These are phyloP conservation scores for Arthrobotrys iridis DNA, from an alignment of 2,329 filamentous ascomycete genomes.

Conservation along the genomic window DNA sequence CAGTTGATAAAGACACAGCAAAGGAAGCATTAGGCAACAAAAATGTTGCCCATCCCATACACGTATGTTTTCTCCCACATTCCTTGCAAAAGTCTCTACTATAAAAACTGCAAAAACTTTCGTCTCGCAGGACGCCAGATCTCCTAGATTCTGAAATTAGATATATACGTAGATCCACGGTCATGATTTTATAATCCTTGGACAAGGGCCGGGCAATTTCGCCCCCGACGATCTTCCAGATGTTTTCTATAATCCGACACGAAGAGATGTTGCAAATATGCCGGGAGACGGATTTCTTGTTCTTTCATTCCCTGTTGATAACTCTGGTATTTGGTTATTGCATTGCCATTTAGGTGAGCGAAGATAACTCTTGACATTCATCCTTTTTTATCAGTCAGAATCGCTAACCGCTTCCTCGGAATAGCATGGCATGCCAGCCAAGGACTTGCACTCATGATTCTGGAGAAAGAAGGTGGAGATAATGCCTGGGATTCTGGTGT, in stretches of 20 bases:
- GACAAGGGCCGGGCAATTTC: conserved; percentile 7
- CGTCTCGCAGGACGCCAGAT: too few relatives aligned
- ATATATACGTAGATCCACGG: conserved; percentile 19
- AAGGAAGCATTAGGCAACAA: too few relatives aligned
- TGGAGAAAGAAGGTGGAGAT: background rate
- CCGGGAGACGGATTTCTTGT: conserved; percentile 64
- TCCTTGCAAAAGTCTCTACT: too few relatives aligned
- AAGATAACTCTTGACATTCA: too few relatives aligned
- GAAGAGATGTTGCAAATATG: conserved; percentile 67
- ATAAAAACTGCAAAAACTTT: too few relatives aligned
- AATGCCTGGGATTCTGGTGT: too few relatives aligned
- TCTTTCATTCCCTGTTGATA: conserved; percentile 65
- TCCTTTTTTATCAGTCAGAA: background rate
- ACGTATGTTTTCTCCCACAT: background rate
- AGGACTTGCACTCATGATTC: conserved; percentile 64
- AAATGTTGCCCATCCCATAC: conserved; percentile 29
- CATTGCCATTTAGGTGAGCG: conserved; percentile 60
- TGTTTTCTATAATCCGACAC: conserved; percentile 63
- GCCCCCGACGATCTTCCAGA: background rate
- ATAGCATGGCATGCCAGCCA: conserved; percentile 67
- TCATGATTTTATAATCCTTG: conserved; percentile 20
- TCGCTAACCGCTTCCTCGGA: background rate
- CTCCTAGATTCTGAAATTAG: background rate
- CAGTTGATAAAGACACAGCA: background rate
- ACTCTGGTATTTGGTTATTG: conserved; percentile 62